These are phyloP conservation scores for Gynochthodes officinalis DNA, from an alignment of 257 asterid species.

Conservation along the genomic window DNA sequence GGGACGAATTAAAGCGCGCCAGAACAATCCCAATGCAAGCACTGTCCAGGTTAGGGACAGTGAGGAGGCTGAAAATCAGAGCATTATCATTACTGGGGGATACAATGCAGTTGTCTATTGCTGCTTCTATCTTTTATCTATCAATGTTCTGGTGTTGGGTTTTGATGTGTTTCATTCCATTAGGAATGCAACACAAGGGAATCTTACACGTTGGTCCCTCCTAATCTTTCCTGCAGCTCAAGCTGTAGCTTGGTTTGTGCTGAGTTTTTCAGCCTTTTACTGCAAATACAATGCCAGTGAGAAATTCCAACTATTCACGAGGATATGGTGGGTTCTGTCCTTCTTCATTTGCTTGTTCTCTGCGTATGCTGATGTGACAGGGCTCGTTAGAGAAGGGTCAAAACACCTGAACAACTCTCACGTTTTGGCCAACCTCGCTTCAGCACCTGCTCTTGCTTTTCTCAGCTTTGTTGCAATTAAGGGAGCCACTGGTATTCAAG, in stretches of 20 bases:
- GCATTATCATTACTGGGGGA: conserved; percentile 46
- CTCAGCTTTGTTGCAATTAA: conserved; percentile 66
- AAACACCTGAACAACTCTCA: conserved; percentile 56
- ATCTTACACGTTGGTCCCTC: conserved; percentile 45
- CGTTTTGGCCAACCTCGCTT: conserved; percentile 57
- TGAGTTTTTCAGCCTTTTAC: conserved; percentile 62
- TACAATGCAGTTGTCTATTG: conserved; percentile 57
- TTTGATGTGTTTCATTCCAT: conserved; percentile 52
- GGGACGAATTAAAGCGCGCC: conserved; percentile 49
- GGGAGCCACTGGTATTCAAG: conserved; percentile 66
- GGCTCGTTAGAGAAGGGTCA: conserved; percentile 51
- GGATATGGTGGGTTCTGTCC: conserved; percentile 85
- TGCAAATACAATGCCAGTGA: conserved; percentile 46
- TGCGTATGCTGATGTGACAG: conserved; percentile 60
- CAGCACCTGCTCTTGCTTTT: conserved; percentile 64
- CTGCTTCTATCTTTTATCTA: conserved; percentile 61
- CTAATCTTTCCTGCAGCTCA: conserved; percentile 56
- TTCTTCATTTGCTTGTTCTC: conserved; percentile 50
- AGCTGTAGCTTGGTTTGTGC: conserved; percentile 66
- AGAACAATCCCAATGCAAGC: conserved; percentile 42
- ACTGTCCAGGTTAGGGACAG: conserved; percentile 31
- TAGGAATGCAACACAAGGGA: conserved; percentile 37
- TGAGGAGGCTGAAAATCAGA: conserved; percentile 44
- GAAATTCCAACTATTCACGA: conserved; percentile 53
- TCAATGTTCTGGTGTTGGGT: conserved; percentile 61